Evolutionary conservation across 352 stramenopile species (phyloP).

Genomic region (Thalassiosira sp.): DNA sequence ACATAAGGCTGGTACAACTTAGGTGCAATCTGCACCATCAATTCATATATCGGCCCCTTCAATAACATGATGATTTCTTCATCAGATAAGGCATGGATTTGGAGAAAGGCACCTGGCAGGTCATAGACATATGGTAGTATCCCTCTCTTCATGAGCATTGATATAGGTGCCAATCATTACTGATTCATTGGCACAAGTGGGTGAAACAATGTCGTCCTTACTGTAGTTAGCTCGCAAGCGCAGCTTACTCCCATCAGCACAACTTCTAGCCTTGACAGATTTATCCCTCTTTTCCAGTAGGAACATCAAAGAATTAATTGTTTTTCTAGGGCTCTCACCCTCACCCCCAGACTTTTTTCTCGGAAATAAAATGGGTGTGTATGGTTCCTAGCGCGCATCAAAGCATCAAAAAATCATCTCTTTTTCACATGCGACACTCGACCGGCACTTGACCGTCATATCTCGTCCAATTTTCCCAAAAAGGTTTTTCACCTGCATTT

Average conservation of each 20-base stretch:
- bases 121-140: constrained; percentile 18
- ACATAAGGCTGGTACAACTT: not conserved
- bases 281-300: constrained; percentile 40
- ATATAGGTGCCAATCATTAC: constrained; percentile 9
- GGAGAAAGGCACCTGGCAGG: constrained; percentile 17
- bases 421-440: no score
- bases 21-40: constrained; percentile 12
- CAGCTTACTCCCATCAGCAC: constrained; percentile 47
- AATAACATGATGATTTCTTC: constrained; percentile 21
- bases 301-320: not conserved
- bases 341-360: no score
- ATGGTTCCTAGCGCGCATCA: no score
- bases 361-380: no score
- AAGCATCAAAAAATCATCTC: no score
- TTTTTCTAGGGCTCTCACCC: no score
- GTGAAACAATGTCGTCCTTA: not conserved
- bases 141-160: constrained; percentile 8
- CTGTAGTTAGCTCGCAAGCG: constrained; percentile 1
- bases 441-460: no score
- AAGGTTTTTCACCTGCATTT: no score
- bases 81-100: constrained; percentile 14
- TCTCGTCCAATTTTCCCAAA: no score
- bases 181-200: not conserved
- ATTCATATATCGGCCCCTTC: constrained; percentile 9
- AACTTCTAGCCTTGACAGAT: constrained; percentile 37